Conservation (phyloP, 1,139 yeast genomes). For the Candida sp. region DNA sequence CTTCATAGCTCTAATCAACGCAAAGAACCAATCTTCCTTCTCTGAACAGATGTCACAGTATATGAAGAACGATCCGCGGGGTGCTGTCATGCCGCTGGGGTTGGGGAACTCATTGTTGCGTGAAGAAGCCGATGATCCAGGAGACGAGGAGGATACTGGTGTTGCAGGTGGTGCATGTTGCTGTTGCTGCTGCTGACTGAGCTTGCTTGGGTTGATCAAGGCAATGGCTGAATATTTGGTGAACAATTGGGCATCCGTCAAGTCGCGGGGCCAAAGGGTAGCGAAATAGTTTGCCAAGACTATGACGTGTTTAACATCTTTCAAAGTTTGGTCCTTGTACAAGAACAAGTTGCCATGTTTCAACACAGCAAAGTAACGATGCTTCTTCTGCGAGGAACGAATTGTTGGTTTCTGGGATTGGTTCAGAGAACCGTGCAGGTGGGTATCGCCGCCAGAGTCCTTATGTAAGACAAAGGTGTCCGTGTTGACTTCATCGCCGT, state of each 20-base stretch:
- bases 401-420: slow-evolving; percentile 10
- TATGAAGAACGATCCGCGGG: slow-evolving; percentile 66
- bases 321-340: slow-evolving; percentile 69
- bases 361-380: slow-evolving; percentile 67
- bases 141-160: not conserved
- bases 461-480: slow-evolving; percentile 3
- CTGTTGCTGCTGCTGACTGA: not conserved
- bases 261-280: slow-evolving; percentile 83
- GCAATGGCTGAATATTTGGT: slow-evolving; percentile 83
- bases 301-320: slow-evolving; percentile 78
- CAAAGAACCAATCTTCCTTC: slow-evolving; percentile 94
- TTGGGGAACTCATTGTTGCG: not conserved
- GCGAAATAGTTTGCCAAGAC: slow-evolving; percentile 74
- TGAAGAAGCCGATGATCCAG: slow-evolving; percentile 1
- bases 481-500: slow-evolving; percentile 5
- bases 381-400: slow-evolving; percentile 45
- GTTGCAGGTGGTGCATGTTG: not conserved
- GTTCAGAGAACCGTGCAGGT: not conserved
- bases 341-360: slow-evolving; percentile 88
- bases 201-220: slow-evolving; percentile 42
- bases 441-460: slow-evolving; percentile 1
- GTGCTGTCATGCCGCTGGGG: slow-evolving; percentile 33
- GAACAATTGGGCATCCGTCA: slow-evolving; percentile 77
- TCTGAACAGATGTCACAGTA: slow-evolving; percentile 79
- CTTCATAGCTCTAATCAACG: slow-evolving; percentile 77